These are phyloP conservation scores for Yarrowia sp. DNA, from an alignment of 805 yeast genomes.

Conservation along the genomic window DNA sequence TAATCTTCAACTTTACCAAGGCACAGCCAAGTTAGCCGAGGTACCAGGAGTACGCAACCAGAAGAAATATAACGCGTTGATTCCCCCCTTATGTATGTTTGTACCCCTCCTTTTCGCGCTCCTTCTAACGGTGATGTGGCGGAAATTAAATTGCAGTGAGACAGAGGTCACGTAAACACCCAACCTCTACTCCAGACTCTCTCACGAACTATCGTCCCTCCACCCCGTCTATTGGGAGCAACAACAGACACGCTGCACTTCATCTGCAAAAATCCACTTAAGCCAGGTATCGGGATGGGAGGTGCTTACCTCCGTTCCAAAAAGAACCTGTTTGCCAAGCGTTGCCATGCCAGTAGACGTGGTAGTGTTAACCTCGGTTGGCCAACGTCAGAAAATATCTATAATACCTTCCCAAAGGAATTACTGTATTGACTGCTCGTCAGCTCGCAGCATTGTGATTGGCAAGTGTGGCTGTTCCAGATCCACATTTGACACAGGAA, in stretches of 20 bases:
- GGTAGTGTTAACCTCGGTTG: neutral
- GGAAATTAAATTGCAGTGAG: neutral
- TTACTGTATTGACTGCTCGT: too few species aligned
- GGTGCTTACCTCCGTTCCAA: too few species aligned
- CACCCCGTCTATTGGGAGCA: neutral
- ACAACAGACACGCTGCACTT: neutral
- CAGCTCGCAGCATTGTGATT: too few species aligned
- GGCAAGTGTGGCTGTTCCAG: too few species aligned
- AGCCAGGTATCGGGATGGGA: neutral
- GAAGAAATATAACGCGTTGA: neutral
- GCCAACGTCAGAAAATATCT: too few species aligned
- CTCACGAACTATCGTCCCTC: neutral
- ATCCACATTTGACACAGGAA: too few species aligned
- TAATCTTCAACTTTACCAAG: constrained; percentile 23
- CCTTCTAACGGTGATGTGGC: neutral
- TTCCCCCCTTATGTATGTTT: neutral
- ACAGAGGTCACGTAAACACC: neutral
- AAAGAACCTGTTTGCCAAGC: too few species aligned
- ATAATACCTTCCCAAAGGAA: too few species aligned
- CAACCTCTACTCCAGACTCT: neutral
- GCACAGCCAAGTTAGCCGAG: constrained; percentile 13
- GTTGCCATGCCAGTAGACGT: too few species aligned
- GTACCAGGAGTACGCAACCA: neutral
- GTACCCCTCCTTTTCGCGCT: neutral
- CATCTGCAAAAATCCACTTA: neutral